These are phyloP conservation scores for Begonia fuchsioides DNA, from an alignment of 306 rosid genomes.

Conservation along the genomic window DNA sequence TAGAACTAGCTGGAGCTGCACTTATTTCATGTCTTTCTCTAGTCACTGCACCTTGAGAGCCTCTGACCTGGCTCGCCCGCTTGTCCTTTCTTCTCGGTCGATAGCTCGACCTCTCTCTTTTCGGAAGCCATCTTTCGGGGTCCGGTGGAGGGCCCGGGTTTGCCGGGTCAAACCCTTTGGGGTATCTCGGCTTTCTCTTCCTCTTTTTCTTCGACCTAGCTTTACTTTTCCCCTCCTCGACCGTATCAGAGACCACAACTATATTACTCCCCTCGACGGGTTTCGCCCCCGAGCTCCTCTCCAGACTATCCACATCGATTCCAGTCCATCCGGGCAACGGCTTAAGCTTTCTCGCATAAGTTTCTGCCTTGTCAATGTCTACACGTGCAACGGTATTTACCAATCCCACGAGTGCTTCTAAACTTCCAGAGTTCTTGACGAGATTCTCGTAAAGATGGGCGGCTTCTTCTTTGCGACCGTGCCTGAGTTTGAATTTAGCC, in stretches of 20 bases:
- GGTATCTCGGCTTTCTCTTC: constrained; percentile 96
- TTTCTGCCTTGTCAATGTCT: constrained; percentile 80
- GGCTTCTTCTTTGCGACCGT: constrained; percentile 78
- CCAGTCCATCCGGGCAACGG: constrained; percentile 67
- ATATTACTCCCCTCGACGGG: constrained; percentile 39
- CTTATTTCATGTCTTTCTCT: constrained; percentile 69
- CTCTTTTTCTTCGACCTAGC: constrained; percentile 78
- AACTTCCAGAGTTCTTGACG: constrained; percentile 67
- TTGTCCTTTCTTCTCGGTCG: constrained; percentile 97
- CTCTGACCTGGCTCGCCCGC: constrained; percentile 96
- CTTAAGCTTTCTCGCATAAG: constrained; percentile 71
- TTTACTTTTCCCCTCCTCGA: constrained; percentile 64
- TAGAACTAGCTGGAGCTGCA: constrained; percentile 21
- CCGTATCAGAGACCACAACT: constrained; percentile 29
- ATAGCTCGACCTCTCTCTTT: constrained; percentile 81
- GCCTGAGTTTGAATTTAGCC: constrained; percentile 77
- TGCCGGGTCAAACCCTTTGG: constrained; percentile 88
- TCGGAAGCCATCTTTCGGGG: constrained; percentile 99
- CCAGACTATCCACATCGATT: constrained; percentile 79
- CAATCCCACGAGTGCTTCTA: constrained; percentile 79
- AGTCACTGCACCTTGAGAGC: constrained; percentile 79
- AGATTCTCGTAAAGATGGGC: constrained; percentile 70
- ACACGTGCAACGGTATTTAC: constrained; percentile 65
- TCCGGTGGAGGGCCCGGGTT: constrained; percentile 98
- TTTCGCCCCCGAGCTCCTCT: constrained; percentile 74